A percentile compares a stretch with the other conserved stretches of the same genome.
phyloP scores from a whole-genome alignment of 371 early-diverging fungal genomes.

The Amoeboradix gromovi region DNA sequence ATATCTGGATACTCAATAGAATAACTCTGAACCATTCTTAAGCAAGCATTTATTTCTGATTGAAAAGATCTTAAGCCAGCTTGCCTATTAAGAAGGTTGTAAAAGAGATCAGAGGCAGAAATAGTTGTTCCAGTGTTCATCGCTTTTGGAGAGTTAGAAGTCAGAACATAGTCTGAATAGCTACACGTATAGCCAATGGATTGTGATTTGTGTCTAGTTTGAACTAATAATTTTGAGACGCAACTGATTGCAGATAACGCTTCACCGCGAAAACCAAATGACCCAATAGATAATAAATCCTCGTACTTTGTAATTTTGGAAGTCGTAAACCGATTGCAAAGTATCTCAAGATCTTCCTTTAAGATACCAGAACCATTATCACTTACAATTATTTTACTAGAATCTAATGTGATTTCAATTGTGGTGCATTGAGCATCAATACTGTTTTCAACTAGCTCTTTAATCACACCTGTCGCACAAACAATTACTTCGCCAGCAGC shows the following conservation, averaged over 20 bases:
- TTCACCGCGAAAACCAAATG: slow-evolving; percentile 95
- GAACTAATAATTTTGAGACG: slow-evolving; percentile 59
- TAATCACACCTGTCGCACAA: slow-evolving; percentile 54
- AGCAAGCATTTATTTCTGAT: too few relatives aligned
- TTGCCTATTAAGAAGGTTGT: too few relatives aligned
- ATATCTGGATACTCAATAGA: too few relatives aligned
- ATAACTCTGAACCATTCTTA: too few relatives aligned
- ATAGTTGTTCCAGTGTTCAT: too few relatives aligned
- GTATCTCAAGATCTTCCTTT: slow-evolving; percentile 44
- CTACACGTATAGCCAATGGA: too few relatives aligned
- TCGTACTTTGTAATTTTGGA: slow-evolving; percentile 60
- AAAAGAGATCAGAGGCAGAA: too few relatives aligned
- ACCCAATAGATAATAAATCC: slow-evolving; percentile 51
- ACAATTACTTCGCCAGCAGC: slow-evolving; percentile 16
- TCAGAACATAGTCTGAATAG: too few relatives aligned
- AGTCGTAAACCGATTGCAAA: slow-evolving; percentile 83
- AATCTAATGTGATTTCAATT: slow-evolving; percentile 47
- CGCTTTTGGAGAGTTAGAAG: too few relatives aligned
- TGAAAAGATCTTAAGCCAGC: too few relatives aligned
- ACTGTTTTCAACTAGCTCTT: slow-evolving; percentile 90
- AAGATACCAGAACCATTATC: slow-evolving; percentile 92
- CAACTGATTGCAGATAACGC: slow-evolving; percentile 88
- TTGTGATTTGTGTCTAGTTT: too few relatives aligned
- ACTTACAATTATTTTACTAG: slow-evolving; percentile 60
- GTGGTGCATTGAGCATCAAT: slow-evolving; percentile 71